Evolutionary conservation across 352 stramenopile genomes (phyloP).

Genomic region (Phytophthora nicotianae): DNA sequence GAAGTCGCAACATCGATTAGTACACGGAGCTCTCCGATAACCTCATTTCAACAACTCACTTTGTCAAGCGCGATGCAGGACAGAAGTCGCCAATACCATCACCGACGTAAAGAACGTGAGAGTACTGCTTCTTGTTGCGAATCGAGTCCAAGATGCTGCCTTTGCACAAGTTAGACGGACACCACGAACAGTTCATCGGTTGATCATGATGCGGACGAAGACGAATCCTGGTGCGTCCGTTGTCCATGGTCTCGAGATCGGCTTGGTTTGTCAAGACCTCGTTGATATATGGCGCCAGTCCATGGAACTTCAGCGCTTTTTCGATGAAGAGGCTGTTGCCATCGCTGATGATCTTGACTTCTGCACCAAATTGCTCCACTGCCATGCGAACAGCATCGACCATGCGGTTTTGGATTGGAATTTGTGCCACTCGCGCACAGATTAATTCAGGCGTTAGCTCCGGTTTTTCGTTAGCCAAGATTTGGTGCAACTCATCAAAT

Average conservation of each 20-base stretch:
- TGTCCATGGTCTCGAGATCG: conserved; percentile 31
- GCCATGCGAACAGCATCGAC: conserved; percentile 60
- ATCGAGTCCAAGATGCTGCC: conserved; percentile 64
- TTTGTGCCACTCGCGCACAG: conserved; percentile 41
- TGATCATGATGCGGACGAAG: conserved; percentile 43
- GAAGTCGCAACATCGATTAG: background rate
- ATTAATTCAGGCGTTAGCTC: conserved; percentile 46
- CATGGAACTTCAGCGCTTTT: conserved; percentile 58
- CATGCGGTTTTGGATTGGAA: conserved; percentile 68
- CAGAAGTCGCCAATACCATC: conserved; percentile 76
- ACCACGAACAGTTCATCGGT: conserved; percentile 56
- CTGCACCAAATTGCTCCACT: conserved; percentile 41
- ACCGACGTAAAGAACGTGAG: conserved; percentile 68
- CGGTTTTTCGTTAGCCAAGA: conserved; percentile 44
- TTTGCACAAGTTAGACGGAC: conserved; percentile 84
- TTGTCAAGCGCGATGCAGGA: conserved; percentile 48
- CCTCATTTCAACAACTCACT: conserved; percentile 27
- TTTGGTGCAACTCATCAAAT: conserved; percentile 59
- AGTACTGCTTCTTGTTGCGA: conserved; percentile 29
- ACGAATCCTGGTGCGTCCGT: conserved; percentile 36
- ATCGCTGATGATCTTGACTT: conserved; percentile 74
- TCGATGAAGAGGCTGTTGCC: conserved; percentile 80
- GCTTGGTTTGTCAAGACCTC: conserved; percentile 56
- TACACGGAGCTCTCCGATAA: background rate
- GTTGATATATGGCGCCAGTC: conserved; percentile 34